Percentiles rank a stretch among this genome's conserved stretches.
Evolutionary conservation across 129 eudicot species (phyloP).

Genomic region (Artemisia tridentata): DNA sequence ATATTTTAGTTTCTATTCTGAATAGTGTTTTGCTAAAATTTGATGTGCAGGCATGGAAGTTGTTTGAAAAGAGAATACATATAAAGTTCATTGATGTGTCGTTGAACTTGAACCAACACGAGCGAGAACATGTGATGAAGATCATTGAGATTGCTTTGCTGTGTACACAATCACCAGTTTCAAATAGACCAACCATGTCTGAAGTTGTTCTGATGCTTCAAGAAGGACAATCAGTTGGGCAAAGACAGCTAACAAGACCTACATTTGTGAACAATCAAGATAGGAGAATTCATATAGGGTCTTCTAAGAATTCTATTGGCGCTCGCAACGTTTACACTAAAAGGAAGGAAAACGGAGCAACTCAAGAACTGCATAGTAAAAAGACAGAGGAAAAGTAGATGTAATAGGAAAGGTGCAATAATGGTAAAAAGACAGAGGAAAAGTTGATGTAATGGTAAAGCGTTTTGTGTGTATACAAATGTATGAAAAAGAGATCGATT

Average conservation of each 20-base stretch:
- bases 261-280: slow-evolving; percentile 20
- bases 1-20: not conserved
- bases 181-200: slow-evolving; percentile 74
- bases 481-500: too few species aligned
- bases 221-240: slow-evolving; percentile 34
- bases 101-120: slow-evolving; percentile 35
- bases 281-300: slow-evolving; percentile 25
- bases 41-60: slow-evolving; percentile 59
- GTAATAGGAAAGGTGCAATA: not conserved
- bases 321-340: not conserved
- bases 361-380: not conserved
- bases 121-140: slow-evolving; percentile 45
- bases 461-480: too few species aligned
- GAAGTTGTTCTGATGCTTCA: slow-evolving; percentile 60
- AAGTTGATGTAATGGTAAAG: not conserved
- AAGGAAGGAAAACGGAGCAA: slow-evolving; percentile 7
- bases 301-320: slow-evolving; percentile 1
- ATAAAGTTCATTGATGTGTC: slow-evolving; percentile 44
- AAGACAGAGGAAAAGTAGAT: slow-evolving; percentile 14
- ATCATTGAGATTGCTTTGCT: slow-evolving; percentile 59
- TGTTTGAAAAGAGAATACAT: slow-evolving; percentile 43
- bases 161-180: slow-evolving; percentile 63
- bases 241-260: slow-evolving; percentile 26
- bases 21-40: not conserved
- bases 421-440: not conserved